Evolutionary conservation across 2,329 filamentous ascomycete species (phyloP).

Genomic region (Xylaria arbuscula): DNA sequence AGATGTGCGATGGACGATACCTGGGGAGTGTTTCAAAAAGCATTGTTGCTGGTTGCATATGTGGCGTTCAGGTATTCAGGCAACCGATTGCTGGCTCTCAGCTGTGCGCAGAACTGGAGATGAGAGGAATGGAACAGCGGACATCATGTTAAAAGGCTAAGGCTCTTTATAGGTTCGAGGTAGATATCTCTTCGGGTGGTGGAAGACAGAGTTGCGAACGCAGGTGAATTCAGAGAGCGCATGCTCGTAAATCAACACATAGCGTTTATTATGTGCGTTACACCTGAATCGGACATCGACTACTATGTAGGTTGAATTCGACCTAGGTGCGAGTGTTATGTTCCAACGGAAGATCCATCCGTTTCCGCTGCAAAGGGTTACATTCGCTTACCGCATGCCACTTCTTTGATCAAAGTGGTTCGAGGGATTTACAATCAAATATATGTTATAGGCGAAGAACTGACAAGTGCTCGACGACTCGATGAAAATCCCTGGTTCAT

Average conservation of each 20-base stretch:
- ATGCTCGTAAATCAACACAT: slow-evolving; percentile 12
- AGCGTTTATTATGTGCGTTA: not conserved
- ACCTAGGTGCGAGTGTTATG: not conserved
- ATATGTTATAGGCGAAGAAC: not conserved
- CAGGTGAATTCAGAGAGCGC: slow-evolving; percentile 21
- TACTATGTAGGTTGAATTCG: not conserved
- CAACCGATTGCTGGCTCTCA: slow-evolving; percentile 31
- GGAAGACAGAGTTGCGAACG: slow-evolving; percentile 27
- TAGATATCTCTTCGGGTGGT: slow-evolving; percentile 34
- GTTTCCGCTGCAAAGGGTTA: not conserved
- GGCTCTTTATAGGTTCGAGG: slow-evolving; percentile 34
- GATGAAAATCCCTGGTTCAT: slow-evolving; percentile 1
- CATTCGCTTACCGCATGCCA: not conserved
- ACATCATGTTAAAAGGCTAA: slow-evolving; percentile 37
- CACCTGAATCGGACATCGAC: not conserved
- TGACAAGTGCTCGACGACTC: not conserved
- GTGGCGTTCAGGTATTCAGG: slow-evolving; percentile 45
- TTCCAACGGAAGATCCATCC: not conserved
- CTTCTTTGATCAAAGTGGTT: not conserved
- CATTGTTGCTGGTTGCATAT: slow-evolving; percentile 43
- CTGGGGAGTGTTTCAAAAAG: slow-evolving; percentile 30
- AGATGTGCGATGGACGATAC: slow-evolving; percentile 26
- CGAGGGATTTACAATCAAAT: not conserved
- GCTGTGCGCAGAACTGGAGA: slow-evolving; percentile 32
- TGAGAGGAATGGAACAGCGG: slow-evolving; percentile 29